These are phyloP conservation scores for Platismatia glauca DNA, from an alignment of 495 filamentous ascomycete genomes.

Conservation along the genomic window DNA sequence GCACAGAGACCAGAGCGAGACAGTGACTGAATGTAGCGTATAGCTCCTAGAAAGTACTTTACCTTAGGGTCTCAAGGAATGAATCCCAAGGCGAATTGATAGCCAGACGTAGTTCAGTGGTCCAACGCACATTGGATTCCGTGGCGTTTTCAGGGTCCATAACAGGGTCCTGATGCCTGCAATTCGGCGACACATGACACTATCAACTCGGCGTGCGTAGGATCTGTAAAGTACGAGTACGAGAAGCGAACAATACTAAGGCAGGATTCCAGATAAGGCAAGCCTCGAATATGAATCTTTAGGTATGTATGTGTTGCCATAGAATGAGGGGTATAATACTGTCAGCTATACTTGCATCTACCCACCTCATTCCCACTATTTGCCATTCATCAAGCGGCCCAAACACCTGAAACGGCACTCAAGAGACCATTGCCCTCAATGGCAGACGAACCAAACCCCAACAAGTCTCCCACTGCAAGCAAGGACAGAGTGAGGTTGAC, in stretches of 20 bases:
- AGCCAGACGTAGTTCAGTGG: background rate
- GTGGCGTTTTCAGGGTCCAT: background rate
- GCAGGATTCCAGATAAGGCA: background rate
- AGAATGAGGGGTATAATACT: background rate
- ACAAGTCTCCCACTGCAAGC: background rate
- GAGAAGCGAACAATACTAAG: background rate
- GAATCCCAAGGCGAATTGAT: background rate
- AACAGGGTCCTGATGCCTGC: background rate
- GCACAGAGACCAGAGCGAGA: background rate
- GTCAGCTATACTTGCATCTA: background rate
- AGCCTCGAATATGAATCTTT: background rate
- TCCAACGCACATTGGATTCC: no score
- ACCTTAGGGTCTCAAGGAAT: no score
- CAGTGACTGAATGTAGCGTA: background rate
- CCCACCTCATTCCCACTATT: background rate
- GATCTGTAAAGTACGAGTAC: no score
- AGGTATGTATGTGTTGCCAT: background rate
- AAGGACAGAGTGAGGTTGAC: conserved; percentile 11
- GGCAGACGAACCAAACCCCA: background rate
- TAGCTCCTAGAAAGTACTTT: background rate
- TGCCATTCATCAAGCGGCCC: background rate
- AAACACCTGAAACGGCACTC: background rate
- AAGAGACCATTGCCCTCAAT: conserved; percentile 3
- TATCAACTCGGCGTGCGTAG: background rate
- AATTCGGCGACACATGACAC: background rate